These are phyloP conservation scores for Aspergillus bridgeri DNA, from an alignment of 495 filamentous ascomycete genomes.

Conservation along the genomic window DNA sequence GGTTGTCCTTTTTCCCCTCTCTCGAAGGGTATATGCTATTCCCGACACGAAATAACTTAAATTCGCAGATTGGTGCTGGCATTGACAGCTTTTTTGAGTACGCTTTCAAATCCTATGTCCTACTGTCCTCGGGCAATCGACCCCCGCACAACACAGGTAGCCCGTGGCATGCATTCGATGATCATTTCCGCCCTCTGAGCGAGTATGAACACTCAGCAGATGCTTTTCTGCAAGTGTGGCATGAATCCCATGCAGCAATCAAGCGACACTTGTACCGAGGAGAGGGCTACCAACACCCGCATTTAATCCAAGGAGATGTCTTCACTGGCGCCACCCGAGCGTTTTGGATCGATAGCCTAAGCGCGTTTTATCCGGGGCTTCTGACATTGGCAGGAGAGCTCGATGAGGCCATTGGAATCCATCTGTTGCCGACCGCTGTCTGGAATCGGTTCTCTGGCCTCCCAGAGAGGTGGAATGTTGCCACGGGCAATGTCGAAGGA, in stretches of 20 bases:
- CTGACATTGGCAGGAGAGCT: conserved; percentile 81
- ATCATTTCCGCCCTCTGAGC: conserved; percentile 54
- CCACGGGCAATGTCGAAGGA: conserved; percentile 78
- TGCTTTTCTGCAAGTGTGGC: conserved; percentile 80
- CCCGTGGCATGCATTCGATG: conserved; percentile 38
- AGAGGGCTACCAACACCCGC: conserved; percentile 71
- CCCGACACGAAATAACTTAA: neutral
- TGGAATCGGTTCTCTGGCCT: conserved; percentile 93
- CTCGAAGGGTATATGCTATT: neutral
- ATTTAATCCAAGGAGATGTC: conserved; percentile 87
- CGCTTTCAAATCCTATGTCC: conserved; percentile 86
- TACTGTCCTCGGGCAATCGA: conserved; percentile 65
- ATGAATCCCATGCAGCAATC: conserved; percentile 77
- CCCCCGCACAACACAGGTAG: conserved; percentile 29
- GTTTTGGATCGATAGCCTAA: conserved; percentile 93
- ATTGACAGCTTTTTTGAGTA: conserved; percentile 99
- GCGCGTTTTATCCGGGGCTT: conserved; percentile 92
- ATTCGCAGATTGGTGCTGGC: conserved; percentile 73
- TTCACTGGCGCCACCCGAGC: conserved; percentile 76
- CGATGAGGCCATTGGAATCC: conserved; percentile 84
- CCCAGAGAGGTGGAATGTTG: conserved; percentile 89
- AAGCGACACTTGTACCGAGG: conserved; percentile 76
- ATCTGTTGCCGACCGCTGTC: conserved; percentile 83
- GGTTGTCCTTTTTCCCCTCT: conserved; percentile 13
- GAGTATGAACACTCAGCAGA: conserved; percentile 68